Evolutionary conservation across 2,329 filamentous ascomycete genomes (phyloP), one percentile per base, ranked within the genome.

Genomic region (Fulvia fulva): DNA sequence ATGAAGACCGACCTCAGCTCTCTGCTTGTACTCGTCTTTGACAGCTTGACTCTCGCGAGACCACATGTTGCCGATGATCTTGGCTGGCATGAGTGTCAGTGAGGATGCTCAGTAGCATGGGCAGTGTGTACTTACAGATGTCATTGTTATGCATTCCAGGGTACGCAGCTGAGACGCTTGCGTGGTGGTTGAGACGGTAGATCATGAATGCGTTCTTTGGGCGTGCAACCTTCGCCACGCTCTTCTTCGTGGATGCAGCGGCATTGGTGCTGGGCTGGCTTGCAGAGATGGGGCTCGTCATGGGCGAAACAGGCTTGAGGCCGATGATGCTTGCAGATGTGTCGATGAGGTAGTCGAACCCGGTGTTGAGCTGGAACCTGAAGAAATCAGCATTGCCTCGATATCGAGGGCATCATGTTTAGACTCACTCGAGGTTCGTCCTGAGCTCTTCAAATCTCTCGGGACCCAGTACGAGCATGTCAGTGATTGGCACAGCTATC

Each of bases 401-500:
- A 46, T 46, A 16, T 41, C 12, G n/a, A 41, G 34, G 16, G n/a
- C 12, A 41, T 16, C 12, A 41, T 7, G 12, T n/a, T 12, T 41
- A 7, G 16, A 19, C 6, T 16, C 12, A n/a, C n/a, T 88, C 88
- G 12, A 89, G 89, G 61, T 90, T 65, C 44, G 28, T 16, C 16
- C 34, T 34, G 44, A 46, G 4, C 44, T 5, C 23, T 12, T 46
- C 44, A 46, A 46, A 46, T 46, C 21, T 12, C 11, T 46, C 44
- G 44, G 44, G 44, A 46, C 44, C 44, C 44, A 46, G 44, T 46
- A 26, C 44, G 44, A 46, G 44, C 19, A 46, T 46, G 21, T 46
- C 44, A 46, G 44, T 46, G 44, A 23, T 46, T 46, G 44, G 44
- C 44, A 46, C 21, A 46, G 44, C 44, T 46, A 46, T 46, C 44